Base-by-base conservation (phyloP, 805 yeast species). In the Yarrowia deformans region DNA sequence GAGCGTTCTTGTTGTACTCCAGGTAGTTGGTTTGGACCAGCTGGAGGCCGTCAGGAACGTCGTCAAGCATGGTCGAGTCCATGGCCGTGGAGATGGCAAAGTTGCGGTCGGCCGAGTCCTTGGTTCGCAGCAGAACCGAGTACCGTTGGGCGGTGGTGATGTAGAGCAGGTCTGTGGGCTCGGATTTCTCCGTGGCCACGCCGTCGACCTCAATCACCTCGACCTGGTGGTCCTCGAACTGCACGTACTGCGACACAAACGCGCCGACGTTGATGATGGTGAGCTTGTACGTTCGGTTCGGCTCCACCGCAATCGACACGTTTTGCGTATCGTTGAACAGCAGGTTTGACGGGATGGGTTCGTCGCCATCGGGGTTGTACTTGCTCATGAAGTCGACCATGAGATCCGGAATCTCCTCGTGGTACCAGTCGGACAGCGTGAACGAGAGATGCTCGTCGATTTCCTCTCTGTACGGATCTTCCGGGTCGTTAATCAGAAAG, bases 121-220 rank as follows among this genome's bases (percentile, higher is more conserved):
- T 90, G 69, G 97, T 91, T 66, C 84, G 86, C 71, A 94, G 76
- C 75, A 93, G 82, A 10, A 91, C 88, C 39, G 92, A 85, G 79
- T 90, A 92, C 75, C 98, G 88, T 81, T 93, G 98, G 55, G 97
- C 98, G 69, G 87, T 91, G 10, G 97, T 87, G 74, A 93, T 85
- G 78, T 91, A 92, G 55, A 93, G 73, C 82, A 86, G 82, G 40
- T 83, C 83, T 13, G 97, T 89, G 32, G 67, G 50, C 19, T 64
- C 69, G 1, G 63, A 18, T 56, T 87, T 88, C 78, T 91, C 90
- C 18, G 91, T 93, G 73, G 89, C 84, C 50, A 93, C 81, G 77
- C 98, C 98, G 78, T 93, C 98, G 60, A 92, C 90, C 75, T 92
- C 98, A 72, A 94, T 88, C 61, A 93, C 88, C 7, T 91, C 87